A percentile compares a stretch with the other conserved stretches of the same genome.
phyloP scores from a whole-genome alignment of 2,329 filamentous ascomycete genomes.

The Diaporthe sp. region DNA sequence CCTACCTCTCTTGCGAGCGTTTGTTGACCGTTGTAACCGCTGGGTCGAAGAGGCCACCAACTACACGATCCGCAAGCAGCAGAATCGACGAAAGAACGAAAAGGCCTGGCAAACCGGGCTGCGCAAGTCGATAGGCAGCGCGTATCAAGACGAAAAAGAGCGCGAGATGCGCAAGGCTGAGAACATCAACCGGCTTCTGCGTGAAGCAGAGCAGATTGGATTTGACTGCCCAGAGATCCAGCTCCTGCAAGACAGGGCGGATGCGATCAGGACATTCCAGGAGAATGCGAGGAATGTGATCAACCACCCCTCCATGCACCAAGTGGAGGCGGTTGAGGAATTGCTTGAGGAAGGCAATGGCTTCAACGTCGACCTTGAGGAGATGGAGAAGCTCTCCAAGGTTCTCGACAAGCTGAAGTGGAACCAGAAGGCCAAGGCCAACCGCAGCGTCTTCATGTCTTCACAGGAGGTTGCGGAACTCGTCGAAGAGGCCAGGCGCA shows the following conservation, averaged over 20 bases:
- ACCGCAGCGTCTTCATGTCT: constrained; percentile 74
- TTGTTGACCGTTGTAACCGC: constrained; percentile 96
- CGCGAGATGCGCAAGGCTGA: constrained; percentile 89
- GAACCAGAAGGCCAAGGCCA: constrained; percentile 81
- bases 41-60: constrained; percentile 98
- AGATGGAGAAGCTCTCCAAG: constrained; percentile 84
- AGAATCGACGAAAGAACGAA: constrained; percentile 95
- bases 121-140: constrained; percentile 73
- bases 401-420: constrained; percentile 89
- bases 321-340: constrained; percentile 84
- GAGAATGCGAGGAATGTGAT: constrained; percentile 79
- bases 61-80: constrained; percentile 97
- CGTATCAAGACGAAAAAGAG: constrained; percentile 80
- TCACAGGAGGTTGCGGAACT: constrained; percentile 84
- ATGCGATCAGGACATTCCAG: constrained; percentile 88
- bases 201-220: constrained; percentile 85
- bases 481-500: constrained; percentile 80
- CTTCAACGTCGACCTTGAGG: constrained; percentile 92
- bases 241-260: constrained; percentile 85
- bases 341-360: constrained; percentile 89
- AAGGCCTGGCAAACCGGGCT: constrained; percentile 83
- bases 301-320: constrained; percentile 70
- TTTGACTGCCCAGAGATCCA: constrained; percentile 95
- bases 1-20: constrained; percentile 83
- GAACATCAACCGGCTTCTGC: constrained; percentile 87